Evolutionary conservation across 225 moss, liverwort and hornwort genomes (phyloP), one percentile per base, ranked within the genome.

Genomic region (Pleurozium schreberi): DNA sequence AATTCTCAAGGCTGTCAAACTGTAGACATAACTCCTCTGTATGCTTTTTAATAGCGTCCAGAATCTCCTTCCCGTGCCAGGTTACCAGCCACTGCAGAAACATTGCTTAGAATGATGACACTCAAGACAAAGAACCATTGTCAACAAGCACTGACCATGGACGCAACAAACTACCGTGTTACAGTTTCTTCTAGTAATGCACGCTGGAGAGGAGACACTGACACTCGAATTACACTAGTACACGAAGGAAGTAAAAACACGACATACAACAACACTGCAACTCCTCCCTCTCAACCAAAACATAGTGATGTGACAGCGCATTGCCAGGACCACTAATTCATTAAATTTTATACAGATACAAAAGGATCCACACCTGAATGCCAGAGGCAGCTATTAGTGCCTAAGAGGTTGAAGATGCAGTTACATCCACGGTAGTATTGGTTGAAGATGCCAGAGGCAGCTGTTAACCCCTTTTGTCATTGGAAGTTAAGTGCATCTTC

Each of bases 81-180:
- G 75, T 90, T 81, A 95, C 93, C 61, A 97, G 88, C 98, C 98
- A 97, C 95, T 97, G 94, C 64, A 88, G 28, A 79, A 84, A 88
- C 76, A 81, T 57, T n/a, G 57, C 77, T 87, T 84, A 76, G 31
- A 61, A 82, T 74, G 20, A 83, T 38, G 28, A 62, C 62, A 89
- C 78, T 60, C 81, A 75, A 80, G 33, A 76, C 26, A 87, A 79
- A 33, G 28, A 84, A 22, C 40, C 64, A n/a, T 57, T 70, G 55
- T 49, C 68, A 63, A 66, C 38, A 70, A 73, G 52, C 59, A 62
- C 40, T 62, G 61, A 87, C 67, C 71, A 40, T 75, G n/a, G 53
- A 73, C 71, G 50, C 42, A 62, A 86, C 36, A 81, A 81, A 61
- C 27, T 42, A 67, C 79, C n/a, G 40, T 65, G n/a, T 17, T 43